Base-by-base conservation (phyloP, 805 yeast species). In the Candida morakotiae region DNA sequence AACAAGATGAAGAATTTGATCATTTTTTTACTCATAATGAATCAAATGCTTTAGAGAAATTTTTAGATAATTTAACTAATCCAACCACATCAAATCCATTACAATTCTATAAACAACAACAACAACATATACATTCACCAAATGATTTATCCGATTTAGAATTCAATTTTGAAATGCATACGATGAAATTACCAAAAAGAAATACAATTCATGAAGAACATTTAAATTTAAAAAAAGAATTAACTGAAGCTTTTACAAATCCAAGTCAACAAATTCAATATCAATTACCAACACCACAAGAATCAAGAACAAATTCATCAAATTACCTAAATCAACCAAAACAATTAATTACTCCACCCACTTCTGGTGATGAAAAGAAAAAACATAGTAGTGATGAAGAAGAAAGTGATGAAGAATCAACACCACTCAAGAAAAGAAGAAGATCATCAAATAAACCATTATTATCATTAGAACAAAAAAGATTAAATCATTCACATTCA, bases 401-500 rank as follows among this genome's bases (percentile, higher is more conserved):
- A 19, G 34, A 31, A 14, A 19, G 25, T 13, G 31, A 15, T 5
- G 37, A 34, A 14, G 37, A 34, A 19, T 14, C 4, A 11, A 19
- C 19, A 25, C 37, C 31, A 28, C 36, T 20, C 41, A 47, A 43
- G 42, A 56, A 53, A 44, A 48, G 60, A 14, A 56, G 56, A 39
- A 51, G 64, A 40, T 48, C 57, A 18, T 41, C 55, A 6, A 48
- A 53, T 21, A 67, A 67, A 41, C 68, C 68, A 2, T 52, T 67
- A 29, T 56, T 67, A 34, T 42, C 64, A 8, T 40, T 58, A 38
- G 68, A 66, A 44, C 73, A 67, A 43, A 67, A 64, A 45, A 44
- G 71, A 19, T 49, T 65, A 24, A 67, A 67, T 44, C 73, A 67
- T 49, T 60, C 67, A 11, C 56, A 57, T 43, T 58, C 64, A 35